phyloP scores from a whole-genome alignment of 345 rosid species.

The Aquilaria sinensis region DNA sequence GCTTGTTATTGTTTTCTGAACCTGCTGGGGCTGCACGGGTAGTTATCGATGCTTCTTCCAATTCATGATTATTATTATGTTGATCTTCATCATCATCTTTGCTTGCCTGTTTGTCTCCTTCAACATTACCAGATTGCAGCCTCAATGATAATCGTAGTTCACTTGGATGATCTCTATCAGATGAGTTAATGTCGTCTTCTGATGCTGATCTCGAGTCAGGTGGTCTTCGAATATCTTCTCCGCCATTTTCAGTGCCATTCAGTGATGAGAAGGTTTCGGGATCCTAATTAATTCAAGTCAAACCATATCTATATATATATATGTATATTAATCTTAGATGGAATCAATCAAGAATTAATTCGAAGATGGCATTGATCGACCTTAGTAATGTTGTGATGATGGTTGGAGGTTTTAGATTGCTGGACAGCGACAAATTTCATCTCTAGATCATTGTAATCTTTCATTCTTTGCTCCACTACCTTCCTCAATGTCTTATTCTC shows the following conservation, averaged over 20 bases:
- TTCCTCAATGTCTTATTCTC: constrained; percentile 48
- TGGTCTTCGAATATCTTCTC: constrained; percentile 13
- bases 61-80: neutral
- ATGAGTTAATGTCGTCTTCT: neutral
- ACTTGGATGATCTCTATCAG: neutral
- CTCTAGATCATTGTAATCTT: constrained; percentile 48
- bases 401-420: constrained; percentile 19
- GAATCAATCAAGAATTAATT: neutral
- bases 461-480: constrained; percentile 52
- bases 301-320: neutral
- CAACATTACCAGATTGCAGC: constrained; percentile 18
- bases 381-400: no score
- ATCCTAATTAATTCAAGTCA: constrained; percentile 15
- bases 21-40: neutral
- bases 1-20: constrained; percentile 14
- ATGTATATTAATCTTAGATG: neutral
- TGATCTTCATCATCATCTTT: constrained; percentile 11
- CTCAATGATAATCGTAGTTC: constrained; percentile 49
- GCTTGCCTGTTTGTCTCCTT: neutral
- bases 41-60: no score
- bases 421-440: constrained; percentile 36
- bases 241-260: constrained; percentile 6
- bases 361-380: no score
- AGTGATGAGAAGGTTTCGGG: constrained; percentile 30
- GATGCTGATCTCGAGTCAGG: constrained; percentile 1